phyloP scores from a whole-genome alignment of 2,329 filamentous ascomycete species.

The Xylariaceae sp. region DNA sequence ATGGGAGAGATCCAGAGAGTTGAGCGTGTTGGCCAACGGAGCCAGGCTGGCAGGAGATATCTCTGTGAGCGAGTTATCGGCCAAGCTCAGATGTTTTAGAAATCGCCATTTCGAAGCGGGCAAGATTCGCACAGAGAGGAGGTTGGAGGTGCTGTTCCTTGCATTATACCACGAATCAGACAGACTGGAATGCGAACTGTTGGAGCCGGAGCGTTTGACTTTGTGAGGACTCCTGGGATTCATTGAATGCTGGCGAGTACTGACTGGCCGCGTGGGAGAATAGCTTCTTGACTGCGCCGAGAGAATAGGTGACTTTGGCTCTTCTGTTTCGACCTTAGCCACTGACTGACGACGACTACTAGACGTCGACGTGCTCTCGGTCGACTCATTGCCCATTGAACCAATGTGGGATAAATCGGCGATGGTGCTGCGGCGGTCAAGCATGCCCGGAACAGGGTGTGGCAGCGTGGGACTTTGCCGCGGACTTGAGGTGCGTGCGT shows the following conservation, averaged over 20 bases:
- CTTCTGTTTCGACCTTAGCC: constrained; percentile 40
- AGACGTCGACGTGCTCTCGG: constrained; percentile 28
- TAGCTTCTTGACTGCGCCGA: constrained; percentile 59
- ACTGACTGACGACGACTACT: constrained; percentile 36
- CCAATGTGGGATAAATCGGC: constrained; percentile 45
- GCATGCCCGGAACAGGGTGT: constrained; percentile 59
- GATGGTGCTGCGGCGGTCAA: constrained; percentile 39
- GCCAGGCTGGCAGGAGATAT: constrained; percentile 68
- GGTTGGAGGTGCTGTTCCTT: constrained; percentile 70
- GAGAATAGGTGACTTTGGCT: constrained; percentile 36
- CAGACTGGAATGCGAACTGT: constrained; percentile 79
- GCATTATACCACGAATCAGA: constrained; percentile 58
- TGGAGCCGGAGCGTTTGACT: constrained; percentile 79
- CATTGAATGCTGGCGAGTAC: constrained; percentile 63
- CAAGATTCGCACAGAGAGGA: constrained; percentile 63
- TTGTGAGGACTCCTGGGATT: constrained; percentile 64
- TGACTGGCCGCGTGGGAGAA: constrained; percentile 71
- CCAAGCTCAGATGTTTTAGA: constrained; percentile 80
- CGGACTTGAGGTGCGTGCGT: constrained; percentile 50
- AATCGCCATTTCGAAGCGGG: constrained; percentile 92
- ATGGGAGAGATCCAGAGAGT: constrained; percentile 84
- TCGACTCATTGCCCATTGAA: constrained; percentile 50
- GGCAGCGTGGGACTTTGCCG: constrained; percentile 58
- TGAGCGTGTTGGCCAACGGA: constrained; percentile 78
- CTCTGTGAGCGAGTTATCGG: constrained; percentile 82